These are phyloP conservation scores for Boechera divaricarpa DNA, from an alignment of 345 rosid genomes.

Conservation along the genomic window DNA sequence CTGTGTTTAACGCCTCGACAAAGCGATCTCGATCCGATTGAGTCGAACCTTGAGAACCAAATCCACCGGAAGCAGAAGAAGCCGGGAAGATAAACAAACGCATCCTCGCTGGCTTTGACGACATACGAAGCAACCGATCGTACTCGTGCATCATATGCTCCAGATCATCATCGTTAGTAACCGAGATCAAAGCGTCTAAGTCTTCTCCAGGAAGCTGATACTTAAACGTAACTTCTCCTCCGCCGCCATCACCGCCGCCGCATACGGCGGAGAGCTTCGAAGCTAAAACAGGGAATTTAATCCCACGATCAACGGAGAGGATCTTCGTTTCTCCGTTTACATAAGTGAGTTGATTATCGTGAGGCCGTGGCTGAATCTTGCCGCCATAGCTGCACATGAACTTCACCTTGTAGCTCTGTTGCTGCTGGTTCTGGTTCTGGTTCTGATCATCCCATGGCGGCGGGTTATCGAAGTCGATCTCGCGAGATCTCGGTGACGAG, in stretches of 20 bases:
- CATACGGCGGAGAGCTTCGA: slow-evolving; percentile 67
- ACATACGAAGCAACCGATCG: slow-evolving; percentile 72
- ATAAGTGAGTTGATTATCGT: slow-evolving; percentile 89
- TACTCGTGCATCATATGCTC: slow-evolving; percentile 96
- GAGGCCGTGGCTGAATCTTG: slow-evolving; percentile 94
- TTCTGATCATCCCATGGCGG: slow-evolving; percentile 80
- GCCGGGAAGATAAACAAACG: slow-evolving; percentile 76
- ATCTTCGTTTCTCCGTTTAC: slow-evolving; percentile 92
- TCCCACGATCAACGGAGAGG: slow-evolving; percentile 73
- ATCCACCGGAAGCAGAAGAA: slow-evolving; percentile 37
- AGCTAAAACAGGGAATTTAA: slow-evolving; percentile 62
- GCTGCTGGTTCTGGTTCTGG: slow-evolving; percentile 54
- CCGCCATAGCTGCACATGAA: slow-evolving; percentile 95
- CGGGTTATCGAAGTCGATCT: slow-evolving; percentile 81
- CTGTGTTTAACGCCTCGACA: slow-evolving; percentile 61
- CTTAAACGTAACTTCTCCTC: slow-evolving; percentile 65
- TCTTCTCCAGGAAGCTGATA: slow-evolving; percentile 97
- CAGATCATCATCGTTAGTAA: slow-evolving; percentile 90
- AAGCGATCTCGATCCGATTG: slow-evolving; percentile 78
- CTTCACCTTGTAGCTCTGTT: slow-evolving; percentile 61
- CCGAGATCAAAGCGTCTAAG: slow-evolving; percentile 93
- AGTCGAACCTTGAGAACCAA: slow-evolving; percentile 61
- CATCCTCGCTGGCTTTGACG: slow-evolving; percentile 86
- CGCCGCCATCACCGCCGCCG: slow-evolving; percentile 49
- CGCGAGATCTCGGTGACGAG: slow-evolving; percentile 96